Base-by-base conservation (phyloP, 805 yeast genomes). In the Isabelozyma rhagii region DNA sequence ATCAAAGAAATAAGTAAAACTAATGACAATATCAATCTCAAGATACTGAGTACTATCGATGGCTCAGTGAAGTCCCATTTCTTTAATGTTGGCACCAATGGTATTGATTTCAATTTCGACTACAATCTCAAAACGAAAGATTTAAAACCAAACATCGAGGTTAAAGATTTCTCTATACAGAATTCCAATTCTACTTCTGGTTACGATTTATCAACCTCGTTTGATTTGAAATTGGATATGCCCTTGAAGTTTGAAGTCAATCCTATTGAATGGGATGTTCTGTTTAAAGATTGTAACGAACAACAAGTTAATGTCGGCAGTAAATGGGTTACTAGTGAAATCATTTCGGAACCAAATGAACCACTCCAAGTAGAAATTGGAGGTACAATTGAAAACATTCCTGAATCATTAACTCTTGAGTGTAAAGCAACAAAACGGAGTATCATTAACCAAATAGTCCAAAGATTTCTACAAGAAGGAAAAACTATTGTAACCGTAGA, bases 261-360 rank as follows among this genome's bases (percentile, higher is more conserved):
- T 6, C 31, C 56, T 7, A 56, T 67, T 11, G 56, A 61, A 43
- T 67, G 71, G 72, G 60, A 63, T 40, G 38, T 70, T 1, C 54
- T 59, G 8, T 43, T 71, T 2, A 50, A 58, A 25, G 67, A 64
- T 47, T 70, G 75, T 54, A 41, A 58, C 6, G 44, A 43, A 3
- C 41, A 55, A 2, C 54, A 58, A 9, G 49, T 58, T 7, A 44
- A 46, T 11, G 46, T 70, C 4, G 74, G 74, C 0, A 13, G n/a
- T 10, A 39, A 49, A 1, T 64, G 70, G 67, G 45, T 36, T 13
- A 56, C 59, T 9, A 47, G 47, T 2, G 45, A 51, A 2, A 36
- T 65, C n/a, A 5, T 18, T 1, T 44, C 64, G 9, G 27, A 28
- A 10, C 68, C 67, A 0, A 40, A 51, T 10, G 4, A 39, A 3